These are phyloP conservation scores for Sugiyamaella boreocaroliniensis DNA, from an alignment of 805 yeast genomes.

Conservation along the genomic window DNA sequence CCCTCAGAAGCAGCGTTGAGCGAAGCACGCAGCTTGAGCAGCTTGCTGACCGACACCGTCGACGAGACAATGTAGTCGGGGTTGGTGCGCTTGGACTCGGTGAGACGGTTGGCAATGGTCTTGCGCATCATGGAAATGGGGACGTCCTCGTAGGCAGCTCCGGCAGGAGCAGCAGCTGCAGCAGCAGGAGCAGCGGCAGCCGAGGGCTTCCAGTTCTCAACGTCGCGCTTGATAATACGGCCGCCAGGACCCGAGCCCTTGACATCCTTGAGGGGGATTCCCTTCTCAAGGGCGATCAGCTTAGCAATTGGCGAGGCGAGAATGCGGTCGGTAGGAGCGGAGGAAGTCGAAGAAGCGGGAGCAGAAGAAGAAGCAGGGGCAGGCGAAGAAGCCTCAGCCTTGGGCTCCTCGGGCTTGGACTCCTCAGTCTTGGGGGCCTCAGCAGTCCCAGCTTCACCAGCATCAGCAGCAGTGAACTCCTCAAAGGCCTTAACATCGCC, in stretches of 20 bases:
- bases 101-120: constrained; percentile 83
- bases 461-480: constrained; percentile 72
- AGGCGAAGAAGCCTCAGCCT: constrained; percentile 39
- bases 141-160: constrained; percentile 65
- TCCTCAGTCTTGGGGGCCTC: constrained; percentile 31
- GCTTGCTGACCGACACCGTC: constrained; percentile 76
- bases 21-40: constrained; percentile 85
- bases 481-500: constrained; percentile 83
- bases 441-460: constrained; percentile 35
- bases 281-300: constrained; percentile 85
- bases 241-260: constrained; percentile 95
- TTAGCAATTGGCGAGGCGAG: constrained; percentile 95
- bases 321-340: constrained; percentile 50
- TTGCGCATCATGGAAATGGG: constrained; percentile 90
- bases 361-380: constrained; percentile 13
- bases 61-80: constrained; percentile 94
- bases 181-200: constrained; percentile 33
- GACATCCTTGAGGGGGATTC: constrained; percentile 75
- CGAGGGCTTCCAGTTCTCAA: constrained; percentile 57
- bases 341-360: constrained; percentile 4
- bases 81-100: constrained; percentile 74
- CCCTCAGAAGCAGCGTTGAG: constrained; percentile 81
- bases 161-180: constrained; percentile 43
- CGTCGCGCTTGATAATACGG: constrained; percentile 85
- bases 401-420: constrained; percentile 91